These are phyloP conservation scores for Cyberlindnera meyerae DNA, from an alignment of 805 yeast genomes.

Conservation along the genomic window DNA sequence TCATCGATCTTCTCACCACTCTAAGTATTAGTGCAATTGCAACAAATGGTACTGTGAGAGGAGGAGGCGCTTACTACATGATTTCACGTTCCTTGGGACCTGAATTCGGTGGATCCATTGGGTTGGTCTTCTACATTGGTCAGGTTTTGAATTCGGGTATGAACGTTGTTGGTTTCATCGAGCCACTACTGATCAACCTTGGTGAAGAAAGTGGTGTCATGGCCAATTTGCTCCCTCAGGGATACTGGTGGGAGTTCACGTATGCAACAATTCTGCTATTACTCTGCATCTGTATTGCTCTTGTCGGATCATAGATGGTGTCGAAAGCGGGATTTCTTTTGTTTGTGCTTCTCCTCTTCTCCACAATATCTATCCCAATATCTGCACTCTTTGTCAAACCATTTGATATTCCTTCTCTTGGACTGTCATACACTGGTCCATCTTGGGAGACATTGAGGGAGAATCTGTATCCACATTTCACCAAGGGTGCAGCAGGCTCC, in stretches of 20 bases:
- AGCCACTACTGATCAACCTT: conserved; percentile 80
- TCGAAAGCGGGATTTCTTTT: conserved; percentile 76
- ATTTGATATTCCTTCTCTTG: conserved; percentile 48
- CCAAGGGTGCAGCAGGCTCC: conserved; percentile 92
- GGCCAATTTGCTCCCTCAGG: conserved; percentile 56
- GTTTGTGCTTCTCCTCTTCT: conserved; percentile 58
- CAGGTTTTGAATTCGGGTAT: conserved; percentile 88
- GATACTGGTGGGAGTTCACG: conserved; percentile 59
- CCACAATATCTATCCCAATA: conserved; percentile 79
- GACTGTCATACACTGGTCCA: conserved; percentile 62
- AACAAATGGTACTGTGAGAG: conserved; percentile 94
- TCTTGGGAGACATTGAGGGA: conserved; percentile 58
- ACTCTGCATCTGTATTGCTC: conserved; percentile 67
- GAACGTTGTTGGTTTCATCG: conserved; percentile 93
- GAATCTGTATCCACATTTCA: conserved; percentile 75
- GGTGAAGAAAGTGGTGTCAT: conserved; percentile 58
- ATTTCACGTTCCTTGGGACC: conserved; percentile 93
- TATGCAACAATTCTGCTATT: conserved; percentile 72
- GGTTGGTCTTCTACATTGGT: conserved; percentile 89
- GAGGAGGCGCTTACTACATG: conserved; percentile 99
- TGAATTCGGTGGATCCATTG: conserved; percentile 97
- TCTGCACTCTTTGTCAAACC: conserved; percentile 67
- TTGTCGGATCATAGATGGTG: conserved; percentile 77
- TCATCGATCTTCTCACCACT: conserved; percentile 79
- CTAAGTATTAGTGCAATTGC: conserved; percentile 92